A percentile compares a stretch with the other conserved stretches of the same genome.
These are phyloP conservation scores for Betula pendula DNA, from an alignment of 306 rosid genomes.

Conservation along the genomic window DNA sequence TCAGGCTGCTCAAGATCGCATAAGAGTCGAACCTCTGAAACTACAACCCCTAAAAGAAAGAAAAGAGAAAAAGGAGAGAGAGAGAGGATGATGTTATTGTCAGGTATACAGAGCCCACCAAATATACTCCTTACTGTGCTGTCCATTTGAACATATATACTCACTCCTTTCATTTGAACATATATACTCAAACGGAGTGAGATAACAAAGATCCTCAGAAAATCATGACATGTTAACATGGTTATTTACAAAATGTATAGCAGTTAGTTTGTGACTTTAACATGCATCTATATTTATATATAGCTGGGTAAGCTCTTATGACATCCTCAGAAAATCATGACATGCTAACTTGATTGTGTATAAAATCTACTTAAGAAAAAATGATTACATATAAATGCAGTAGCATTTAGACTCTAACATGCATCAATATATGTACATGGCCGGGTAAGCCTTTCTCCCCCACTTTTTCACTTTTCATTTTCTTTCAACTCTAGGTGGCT, in stretches of 20 bases:
- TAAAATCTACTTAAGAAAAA: not conserved
- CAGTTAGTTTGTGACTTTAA: not conserved
- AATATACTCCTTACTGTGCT: not conserved
- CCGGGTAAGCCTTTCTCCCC: not conserved
- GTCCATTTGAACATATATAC: not conserved
- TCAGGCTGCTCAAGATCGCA: slow-evolving; percentile 90
- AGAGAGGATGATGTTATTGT: not conserved
- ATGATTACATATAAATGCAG: not conserved
- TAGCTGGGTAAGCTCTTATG: not conserved
- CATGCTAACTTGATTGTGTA: not conserved
- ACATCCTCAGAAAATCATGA: not conserved
- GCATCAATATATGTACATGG: not conserved
- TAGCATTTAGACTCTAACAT: slow-evolving; percentile 1
- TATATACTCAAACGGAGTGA: not conserved
- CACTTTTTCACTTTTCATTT: not conserved
- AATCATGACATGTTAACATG: slow-evolving; percentile 1
- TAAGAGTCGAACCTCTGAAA: slow-evolving; percentile 81
- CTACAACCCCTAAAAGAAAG: slow-evolving; percentile 46
- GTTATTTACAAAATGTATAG: not conserved
- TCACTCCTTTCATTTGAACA: not conserved
- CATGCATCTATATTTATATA: not conserved
- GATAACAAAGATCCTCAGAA: not conserved
- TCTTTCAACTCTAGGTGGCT: not conserved
- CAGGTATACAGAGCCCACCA: not conserved
- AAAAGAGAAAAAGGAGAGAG: not conserved